Percentiles rank a stretch among this genome's conserved stretches.
These are phyloP conservation scores for Lentinula aciculospora DNA, from an alignment of 768 basidiomycete species.

Conservation along the genomic window DNA sequence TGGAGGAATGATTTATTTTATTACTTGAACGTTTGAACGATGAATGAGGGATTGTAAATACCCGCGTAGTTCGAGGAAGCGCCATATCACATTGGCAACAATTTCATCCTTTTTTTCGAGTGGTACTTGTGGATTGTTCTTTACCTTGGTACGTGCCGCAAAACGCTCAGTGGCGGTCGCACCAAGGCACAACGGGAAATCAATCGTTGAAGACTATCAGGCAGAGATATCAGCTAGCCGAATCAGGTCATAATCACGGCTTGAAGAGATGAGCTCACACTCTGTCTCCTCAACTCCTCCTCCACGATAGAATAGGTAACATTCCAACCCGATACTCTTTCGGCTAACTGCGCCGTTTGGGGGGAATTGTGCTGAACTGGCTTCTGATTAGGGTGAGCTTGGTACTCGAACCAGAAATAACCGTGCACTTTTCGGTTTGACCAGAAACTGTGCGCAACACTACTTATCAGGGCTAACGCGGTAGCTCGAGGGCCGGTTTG, in stretches of 20 bases:
- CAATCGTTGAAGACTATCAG: constrained; percentile 89
- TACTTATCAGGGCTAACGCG: constrained; percentile 81
- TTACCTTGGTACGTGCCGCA: constrained; percentile 76
- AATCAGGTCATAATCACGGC: constrained; percentile 10
- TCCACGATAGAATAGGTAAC: constrained; percentile 83
- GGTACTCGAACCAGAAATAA: constrained; percentile 70
- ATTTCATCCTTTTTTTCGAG: constrained; percentile 98
- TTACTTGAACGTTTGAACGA: background rate
- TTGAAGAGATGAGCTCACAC: constrained; percentile 53
- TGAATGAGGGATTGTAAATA: constrained; percentile 41
- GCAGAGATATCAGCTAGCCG: background rate
- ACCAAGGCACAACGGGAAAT: constrained; percentile 90
- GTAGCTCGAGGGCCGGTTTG: constrained; percentile 92
- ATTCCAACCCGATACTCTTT: constrained; percentile 86
- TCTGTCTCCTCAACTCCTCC: constrained; percentile 92
- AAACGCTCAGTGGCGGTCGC: constrained; percentile 80
- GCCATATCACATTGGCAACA: constrained; percentile 97
- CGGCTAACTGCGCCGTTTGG: constrained; percentile 82
- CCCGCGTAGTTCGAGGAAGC: constrained; percentile 95
- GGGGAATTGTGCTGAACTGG: constrained; percentile 64
- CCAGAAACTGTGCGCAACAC: constrained; percentile 80
- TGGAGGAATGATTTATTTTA: constrained; percentile 20
- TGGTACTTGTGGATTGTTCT: constrained; percentile 36
- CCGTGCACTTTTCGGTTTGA: constrained; percentile 65
- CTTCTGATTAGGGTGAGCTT: constrained; percentile 48